Evolutionary conservation across 2,329 filamentous ascomycete species (phyloP), one percentile per base, ranked within the genome.

Genomic region (Myriangium duriaei): DNA sequence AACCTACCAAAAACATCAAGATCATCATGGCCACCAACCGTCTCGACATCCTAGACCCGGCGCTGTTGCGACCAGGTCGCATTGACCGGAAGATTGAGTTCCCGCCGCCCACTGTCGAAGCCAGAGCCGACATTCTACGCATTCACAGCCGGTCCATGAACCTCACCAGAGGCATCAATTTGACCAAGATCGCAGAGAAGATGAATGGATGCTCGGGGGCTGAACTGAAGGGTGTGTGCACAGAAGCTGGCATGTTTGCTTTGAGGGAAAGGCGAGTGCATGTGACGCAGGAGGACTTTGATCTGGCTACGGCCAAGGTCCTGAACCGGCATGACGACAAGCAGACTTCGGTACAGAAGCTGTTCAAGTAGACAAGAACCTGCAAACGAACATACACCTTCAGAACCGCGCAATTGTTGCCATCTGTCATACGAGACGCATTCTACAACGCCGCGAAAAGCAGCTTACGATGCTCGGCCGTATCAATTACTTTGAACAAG

Each of bases 311-410:
- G 5, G 91, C 91, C 58, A 98, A 98, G 81, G 88, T 98, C 44
- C 74, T 98, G 59, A 96, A 98, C 76, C 96, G 95, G 73, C 91
- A 96, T 60, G 91, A 96, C 56, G 91, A 98, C 63, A 96, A 96
- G 74, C 87, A 94, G 60, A 82, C 86, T 51, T 86, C 80, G 56
- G 69, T 93, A 53, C 81, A 80, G 57, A 93, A 93, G 67, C 68
- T 93, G 54, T 93, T 77, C 76, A 83, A 83, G 70, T 84, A 54
- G 45, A 50, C 11, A 13, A 13, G 11, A 34, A 16, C 6, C 15
- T 10, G 30, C 11, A 11, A 34, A 17, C 13, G 13, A 32, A 10
- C 10, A 11, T n/a, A 11, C 16, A 6, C 10, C 19, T 11, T 12
- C 7, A 16, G 32, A 15, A 18, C 32, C 16, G 12, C 28, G 11